Base-by-base conservation (phyloP, 1,284 basidiomycete species). In the Malassezia dermatis region DNA sequence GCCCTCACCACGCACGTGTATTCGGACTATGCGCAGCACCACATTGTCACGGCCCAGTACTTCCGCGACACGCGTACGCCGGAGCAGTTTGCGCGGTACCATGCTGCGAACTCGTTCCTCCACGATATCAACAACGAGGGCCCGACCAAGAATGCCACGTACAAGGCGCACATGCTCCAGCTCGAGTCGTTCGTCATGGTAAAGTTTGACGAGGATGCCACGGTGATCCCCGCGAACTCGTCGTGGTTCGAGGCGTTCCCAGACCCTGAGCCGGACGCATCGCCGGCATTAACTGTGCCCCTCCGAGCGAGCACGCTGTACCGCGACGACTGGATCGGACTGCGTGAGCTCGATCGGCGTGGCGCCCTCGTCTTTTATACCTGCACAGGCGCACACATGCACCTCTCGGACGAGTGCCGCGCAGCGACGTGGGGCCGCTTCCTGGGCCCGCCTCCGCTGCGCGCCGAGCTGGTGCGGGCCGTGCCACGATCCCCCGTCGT, bases 241-340 rank as follows among this genome's bases (percentile, higher is more conserved):
- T 59, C 64, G 8, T 73, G 69, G 71, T 74, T 74, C 35, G 59
- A 56, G 10, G 62, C 69, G 10, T 73, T 66, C 43, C 57, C 63
- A 0, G 52, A 67, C 8, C 60, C 64, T 26, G 48, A 45, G 30
- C 15, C 19, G 27, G 41, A 19, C 11, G 47, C 24, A 23, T 23
- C 48, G 15, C 37, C 37, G 5, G 45, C 28, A 21, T 58, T 53
- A 19, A 48, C 75, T 54, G 80, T 89, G 44, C 84, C 86, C 0
- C 84, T 94, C 81, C 79, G 79, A 19, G 64, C 76, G 48, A 89
- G 91, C 64, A 81, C 82, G 6, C 77, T 94, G 35, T 98, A 94
- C 76, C 72, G 69, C 2, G 81, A 89, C 48, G 88, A 98, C 75
- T 89, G 88, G 81, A 88, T 96, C 60, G 93, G 93, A 1, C 76